These are phyloP conservation scores for Pseudogymnoascus sp. DNA, from an alignment of 2,329 filamentous ascomycete species.

Conservation along the genomic window DNA sequence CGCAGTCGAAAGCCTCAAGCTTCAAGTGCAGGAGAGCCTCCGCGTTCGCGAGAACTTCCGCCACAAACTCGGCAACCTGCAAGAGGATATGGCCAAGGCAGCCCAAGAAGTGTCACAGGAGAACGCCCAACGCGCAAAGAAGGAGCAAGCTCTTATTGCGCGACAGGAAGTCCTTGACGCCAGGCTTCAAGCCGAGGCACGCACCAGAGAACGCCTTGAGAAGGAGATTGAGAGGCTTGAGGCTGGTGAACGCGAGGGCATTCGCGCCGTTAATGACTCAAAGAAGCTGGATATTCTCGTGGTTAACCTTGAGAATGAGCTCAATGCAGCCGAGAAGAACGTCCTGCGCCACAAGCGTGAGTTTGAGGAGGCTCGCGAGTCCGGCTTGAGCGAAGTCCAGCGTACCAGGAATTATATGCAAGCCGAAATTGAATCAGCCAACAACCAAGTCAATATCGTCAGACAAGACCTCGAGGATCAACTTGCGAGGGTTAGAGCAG, in stretches of 20 bases:
- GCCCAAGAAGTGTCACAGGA: constrained; percentile 75
- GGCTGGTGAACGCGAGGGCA: constrained; percentile 54
- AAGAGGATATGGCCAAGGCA: constrained; percentile 76
- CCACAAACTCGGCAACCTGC: constrained; percentile 72
- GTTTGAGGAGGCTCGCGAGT: constrained; percentile 74
- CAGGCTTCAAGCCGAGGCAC: constrained; percentile 65
- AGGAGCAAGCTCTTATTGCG: constrained; percentile 70
- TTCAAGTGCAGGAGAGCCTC: constrained; percentile 78
- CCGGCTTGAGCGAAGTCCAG: constrained; percentile 70
- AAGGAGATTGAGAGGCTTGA: constrained; percentile 59
- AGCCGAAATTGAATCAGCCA: constrained; percentile 72
- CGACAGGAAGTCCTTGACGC: constrained; percentile 73
- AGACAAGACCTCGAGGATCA: constrained; percentile 77
- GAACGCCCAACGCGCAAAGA: constrained; percentile 68
- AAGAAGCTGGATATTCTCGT: constrained; percentile 51
- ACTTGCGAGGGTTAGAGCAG: constrained; percentile 59
- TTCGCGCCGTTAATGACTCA: constrained; percentile 55
- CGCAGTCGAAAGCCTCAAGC: constrained; percentile 63
- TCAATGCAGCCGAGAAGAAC: constrained; percentile 48
- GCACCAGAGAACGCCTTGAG: constrained; percentile 59
- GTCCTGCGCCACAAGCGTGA: constrained; percentile 37
- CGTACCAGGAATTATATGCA: constrained; percentile 72
- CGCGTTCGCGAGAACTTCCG: constrained; percentile 77
- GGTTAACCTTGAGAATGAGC: constrained; percentile 54
- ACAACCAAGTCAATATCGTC: constrained; percentile 76